A percentile compares a stretch with the other conserved stretches of the same genome.
Conservation (phyloP, 305 asterid species). For the Fraxinus xanthoxyloides region DNA sequence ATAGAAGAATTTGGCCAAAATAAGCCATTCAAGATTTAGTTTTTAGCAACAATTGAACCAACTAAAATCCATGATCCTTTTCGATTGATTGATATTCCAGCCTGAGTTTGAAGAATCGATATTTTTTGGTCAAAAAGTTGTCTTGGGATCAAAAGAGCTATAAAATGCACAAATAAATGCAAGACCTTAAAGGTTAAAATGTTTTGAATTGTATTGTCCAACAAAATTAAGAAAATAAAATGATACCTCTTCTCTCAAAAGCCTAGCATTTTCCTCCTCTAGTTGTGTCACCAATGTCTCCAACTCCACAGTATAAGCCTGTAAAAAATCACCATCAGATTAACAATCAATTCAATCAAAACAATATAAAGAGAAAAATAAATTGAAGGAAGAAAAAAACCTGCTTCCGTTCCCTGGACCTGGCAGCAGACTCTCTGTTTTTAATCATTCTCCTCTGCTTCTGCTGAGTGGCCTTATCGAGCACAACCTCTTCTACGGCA, state of each 20-base stretch:
- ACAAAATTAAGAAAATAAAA: background rate
- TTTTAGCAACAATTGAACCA: background rate
- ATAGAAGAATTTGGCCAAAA: background rate
- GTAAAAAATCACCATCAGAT: background rate
- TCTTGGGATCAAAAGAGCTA: background rate
- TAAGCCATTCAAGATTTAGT: background rate
- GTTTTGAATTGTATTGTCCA: background rate
- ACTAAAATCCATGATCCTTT: background rate
- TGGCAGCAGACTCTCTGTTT: slow-evolving; percentile 93
- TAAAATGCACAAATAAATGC: background rate
- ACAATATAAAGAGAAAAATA: background rate
- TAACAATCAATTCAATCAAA: background rate
- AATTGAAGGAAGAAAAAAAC: slow-evolving; percentile 19
- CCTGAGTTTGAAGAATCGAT: background rate
- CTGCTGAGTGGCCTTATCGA: slow-evolving; percentile 94
- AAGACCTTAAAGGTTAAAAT: background rate
- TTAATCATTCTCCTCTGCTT: slow-evolving; percentile 95
- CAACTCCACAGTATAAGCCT: slow-evolving; percentile 95
- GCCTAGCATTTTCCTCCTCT: slow-evolving; percentile 81
- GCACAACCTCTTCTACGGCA: slow-evolving; percentile 64
- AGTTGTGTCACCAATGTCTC: slow-evolving; percentile 76
- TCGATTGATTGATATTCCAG: background rate
- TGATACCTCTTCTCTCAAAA: slow-evolving; percentile 65
- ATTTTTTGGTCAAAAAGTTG: background rate
- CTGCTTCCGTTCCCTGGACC: slow-evolving; percentile 97